Percentiles rank a stretch among this genome's conserved stretches.
These are phyloP conservation scores for Aspergillus conjunctus DNA, from an alignment of 495 filamentous ascomycete genomes.

Conservation along the genomic window DNA sequence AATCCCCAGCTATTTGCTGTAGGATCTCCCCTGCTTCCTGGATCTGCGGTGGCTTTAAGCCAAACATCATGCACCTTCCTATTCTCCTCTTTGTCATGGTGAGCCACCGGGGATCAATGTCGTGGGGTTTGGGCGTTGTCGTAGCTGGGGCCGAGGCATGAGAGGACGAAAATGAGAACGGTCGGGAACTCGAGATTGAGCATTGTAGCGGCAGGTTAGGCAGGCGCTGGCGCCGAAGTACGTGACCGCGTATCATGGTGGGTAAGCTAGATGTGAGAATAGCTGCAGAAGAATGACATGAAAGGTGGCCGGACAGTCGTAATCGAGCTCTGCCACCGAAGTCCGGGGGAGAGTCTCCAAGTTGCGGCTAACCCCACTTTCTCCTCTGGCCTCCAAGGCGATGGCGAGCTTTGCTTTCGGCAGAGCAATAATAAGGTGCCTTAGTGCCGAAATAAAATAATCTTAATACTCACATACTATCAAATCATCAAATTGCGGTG, in stretches of 20 bases:
- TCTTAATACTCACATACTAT: too few relatives aligned
- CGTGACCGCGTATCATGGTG: slow-evolving; percentile 22
- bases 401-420: not conserved
- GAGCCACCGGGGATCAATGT: slow-evolving; percentile 68
- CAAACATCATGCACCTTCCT: slow-evolving; percentile 85
- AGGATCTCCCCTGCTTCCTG: slow-evolving; percentile 63
- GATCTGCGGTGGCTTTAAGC: slow-evolving; percentile 62
- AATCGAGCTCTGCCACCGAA: slow-evolving; percentile 1
- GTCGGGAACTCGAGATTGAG: slow-evolving; percentile 16
- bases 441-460: too few relatives aligned
- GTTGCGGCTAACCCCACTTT: slow-evolving; percentile 21
- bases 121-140: slow-evolving; percentile 34
- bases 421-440: not conserved
- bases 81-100: slow-evolving; percentile 70
- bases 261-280: not conserved
- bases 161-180: slow-evolving; percentile 32
- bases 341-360: slow-evolving; percentile 4
- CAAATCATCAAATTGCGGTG: too few relatives aligned
- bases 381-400: slow-evolving; percentile 9
- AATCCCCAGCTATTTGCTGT: slow-evolving; percentile 65
- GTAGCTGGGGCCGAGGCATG: slow-evolving; percentile 20
- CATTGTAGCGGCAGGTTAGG: slow-evolving; percentile 4
- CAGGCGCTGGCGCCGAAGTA: slow-evolving; percentile 25
- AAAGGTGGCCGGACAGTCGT: too few relatives aligned
- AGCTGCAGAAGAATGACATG: not conserved